These are phyloP conservation scores for Corynascus novoguineensis DNA, from an alignment of 495 filamentous ascomycete species.

Conservation along the genomic window DNA sequence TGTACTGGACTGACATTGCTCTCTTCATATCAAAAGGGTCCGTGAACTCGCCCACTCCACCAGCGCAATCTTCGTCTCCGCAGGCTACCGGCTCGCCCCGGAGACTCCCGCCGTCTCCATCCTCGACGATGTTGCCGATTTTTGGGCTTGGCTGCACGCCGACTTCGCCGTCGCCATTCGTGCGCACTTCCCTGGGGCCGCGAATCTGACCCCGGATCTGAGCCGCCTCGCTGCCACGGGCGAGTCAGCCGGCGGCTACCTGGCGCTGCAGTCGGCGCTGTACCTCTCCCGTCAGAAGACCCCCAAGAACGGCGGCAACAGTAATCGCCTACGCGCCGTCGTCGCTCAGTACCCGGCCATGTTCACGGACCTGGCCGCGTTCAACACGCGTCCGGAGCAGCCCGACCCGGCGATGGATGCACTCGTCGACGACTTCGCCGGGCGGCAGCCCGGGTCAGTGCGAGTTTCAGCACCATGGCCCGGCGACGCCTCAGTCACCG, in stretches of 20 bases:
- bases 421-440: slow-evolving; percentile 9
- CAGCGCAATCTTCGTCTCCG: slow-evolving; percentile 26
- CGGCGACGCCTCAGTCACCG: neutral
- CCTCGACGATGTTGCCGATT: slow-evolving; percentile 44
- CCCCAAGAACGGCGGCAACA: too few relatives aligned
- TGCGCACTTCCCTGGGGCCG: neutral
- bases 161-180: neutral
- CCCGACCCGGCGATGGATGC: neutral
- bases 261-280: slow-evolving; percentile 33
- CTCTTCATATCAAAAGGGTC: slow-evolving; percentile 13
- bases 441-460: neutral
- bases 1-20: too few relatives aligned
- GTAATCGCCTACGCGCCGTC: slow-evolving; percentile 13
- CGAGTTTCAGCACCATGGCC: slow-evolving; percentile 9
- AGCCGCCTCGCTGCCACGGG: slow-evolving; percentile 21
- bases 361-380: slow-evolving; percentile 14
- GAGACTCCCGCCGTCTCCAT: slow-evolving; percentile 45
- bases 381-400: neutral
- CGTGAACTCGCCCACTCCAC: slow-evolving; percentile 10
- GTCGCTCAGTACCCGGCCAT: slow-evolving; percentile 15
- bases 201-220: slow-evolving; percentile 8
- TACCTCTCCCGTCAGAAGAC: too few relatives aligned
- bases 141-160: slow-evolving; percentile 45
- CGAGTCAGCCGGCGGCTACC: slow-evolving; percentile 36
- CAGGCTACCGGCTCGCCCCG: slow-evolving; percentile 46